phyloP scores from a whole-genome alignment of 202 grass and related monocot genomes.

The Zoysia matrella region DNA sequence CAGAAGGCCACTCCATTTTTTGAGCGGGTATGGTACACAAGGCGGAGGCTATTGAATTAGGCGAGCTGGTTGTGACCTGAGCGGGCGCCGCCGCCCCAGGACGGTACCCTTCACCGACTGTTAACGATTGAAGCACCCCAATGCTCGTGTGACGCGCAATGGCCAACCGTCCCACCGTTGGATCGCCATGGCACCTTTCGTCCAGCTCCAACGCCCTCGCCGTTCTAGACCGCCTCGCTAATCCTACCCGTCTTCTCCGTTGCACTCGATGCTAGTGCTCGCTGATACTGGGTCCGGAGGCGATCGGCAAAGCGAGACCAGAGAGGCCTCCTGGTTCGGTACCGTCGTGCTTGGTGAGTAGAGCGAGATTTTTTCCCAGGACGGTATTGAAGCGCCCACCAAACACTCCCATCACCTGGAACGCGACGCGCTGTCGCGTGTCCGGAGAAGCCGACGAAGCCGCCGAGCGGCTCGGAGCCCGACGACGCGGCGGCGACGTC shows the following conservation, averaged over 20 bases:
- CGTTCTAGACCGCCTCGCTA: not conserved
- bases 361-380: not conserved
- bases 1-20: too few species aligned
- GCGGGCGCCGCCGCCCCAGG: not conserved
- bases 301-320: not conserved
- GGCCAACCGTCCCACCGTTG: not conserved
- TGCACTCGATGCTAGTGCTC: not conserved
- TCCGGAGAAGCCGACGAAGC: too few species aligned
- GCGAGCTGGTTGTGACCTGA: slow-evolving; percentile 32
- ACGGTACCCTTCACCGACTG: slow-evolving; percentile 37
- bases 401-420: not conserved
- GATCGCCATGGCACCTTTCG: not conserved
- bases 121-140: slow-evolving; percentile 29
- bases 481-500: too few species aligned
- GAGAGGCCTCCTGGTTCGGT: not conserved
- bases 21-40: not conserved
- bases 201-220: not conserved
- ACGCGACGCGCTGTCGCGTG: too few species aligned
- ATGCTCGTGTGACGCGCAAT: not conserved
- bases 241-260: not conserved
- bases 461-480: too few species aligned
- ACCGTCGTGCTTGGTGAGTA: too few species aligned
- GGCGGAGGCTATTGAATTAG: slow-evolving; percentile 48
- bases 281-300: too few species aligned
- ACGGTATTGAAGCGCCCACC: slow-evolving; percentile 36